Evolutionary conservation across 352 stramenopile species (phyloP), one percentile per base, ranked within the genome.

Genomic region (Pythium aquatile): DNA sequence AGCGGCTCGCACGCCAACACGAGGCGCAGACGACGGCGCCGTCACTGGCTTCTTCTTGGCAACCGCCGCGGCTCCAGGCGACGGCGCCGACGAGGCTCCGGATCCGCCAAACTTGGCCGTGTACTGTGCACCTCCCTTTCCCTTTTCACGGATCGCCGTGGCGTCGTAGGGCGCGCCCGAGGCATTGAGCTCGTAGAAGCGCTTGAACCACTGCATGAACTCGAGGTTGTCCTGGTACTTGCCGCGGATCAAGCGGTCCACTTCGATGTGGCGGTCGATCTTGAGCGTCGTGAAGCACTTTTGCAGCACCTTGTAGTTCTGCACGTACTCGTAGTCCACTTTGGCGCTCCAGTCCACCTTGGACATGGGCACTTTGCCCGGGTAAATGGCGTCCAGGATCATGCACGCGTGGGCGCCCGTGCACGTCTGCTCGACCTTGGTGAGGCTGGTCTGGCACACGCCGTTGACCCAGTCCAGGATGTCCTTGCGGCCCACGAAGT

Each of bases 141-240:
- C 97, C 60, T 93, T 97, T 7, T 94, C 84, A 6, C 98, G 89
- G 32, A 97, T 86, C 4, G 83, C 85, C 0, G 97, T 58, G 2
- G 97, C 77, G 81, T 99, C 97, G 76, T 99, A 99, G 10, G 98
- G 91, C 33, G 79, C 68, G 4, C 76, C 73, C 2, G 77, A 83
- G n/a, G 77, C 83, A 61, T 94, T 97, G 60, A 91, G 74, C 51
- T 98, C 90, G 73, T 96, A 97, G 57, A 98, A 98, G 29, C 81
- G 80, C 63, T 97, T 98, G 65, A 97, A 94, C 91, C 97, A 99
- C 81, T 99, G 98, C 91, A 99, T 99, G 73, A 99, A 99, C 77
- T 99, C 98, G 61, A 99, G 86, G 78, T 99, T 99, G 75, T 99
- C 98, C 75, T 99, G 97, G 85, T 99, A 99, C 75, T 99, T 99